Percentiles rank a stretch among this genome's conserved stretches.
Conservation (phyloP, 2,329 filamentous ascomycete genomes). For the Cadophora luteo-olivacea region DNA sequence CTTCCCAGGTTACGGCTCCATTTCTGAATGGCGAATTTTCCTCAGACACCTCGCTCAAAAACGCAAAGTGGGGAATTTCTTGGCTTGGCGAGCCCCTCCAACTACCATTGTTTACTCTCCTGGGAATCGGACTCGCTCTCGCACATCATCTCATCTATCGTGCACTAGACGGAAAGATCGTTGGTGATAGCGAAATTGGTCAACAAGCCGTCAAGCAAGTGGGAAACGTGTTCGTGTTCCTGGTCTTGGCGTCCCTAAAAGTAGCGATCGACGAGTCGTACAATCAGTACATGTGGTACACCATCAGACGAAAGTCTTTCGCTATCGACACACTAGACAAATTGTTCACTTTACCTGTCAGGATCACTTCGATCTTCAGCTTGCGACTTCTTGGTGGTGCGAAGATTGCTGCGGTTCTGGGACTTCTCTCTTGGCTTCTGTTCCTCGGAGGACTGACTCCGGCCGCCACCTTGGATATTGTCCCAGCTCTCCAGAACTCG, state of each 20-base stretch:
- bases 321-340: slow-evolving; percentile 30
- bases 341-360: slow-evolving; percentile 29
- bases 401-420: background rate
- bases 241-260: slow-evolving; percentile 26
- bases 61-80: slow-evolving; percentile 10
- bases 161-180: slow-evolving; percentile 17
- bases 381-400: background rate
- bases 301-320: slow-evolving; percentile 29
- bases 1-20: background rate
- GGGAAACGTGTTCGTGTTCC: slow-evolving; percentile 33
- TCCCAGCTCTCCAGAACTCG: background rate
- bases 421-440: background rate
- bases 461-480: slow-evolving; percentile 12
- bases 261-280: slow-evolving; percentile 26
- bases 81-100: slow-evolving; percentile 2
- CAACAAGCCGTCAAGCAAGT: slow-evolving; percentile 31
- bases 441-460: slow-evolving; percentile 10
- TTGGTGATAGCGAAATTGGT: slow-evolving; percentile 5
- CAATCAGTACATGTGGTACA: slow-evolving; percentile 33
- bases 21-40: background rate
- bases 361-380: background rate
- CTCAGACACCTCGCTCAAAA: background rate
- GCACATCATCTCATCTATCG: slow-evolving; percentile 32
- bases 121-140: slow-evolving; percentile 18
- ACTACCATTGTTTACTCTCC: background rate